These are phyloP conservation scores for Melampsora larici-populina DNA, from an alignment of 1,284 basidiomycete species.

Conservation along the genomic window DNA sequence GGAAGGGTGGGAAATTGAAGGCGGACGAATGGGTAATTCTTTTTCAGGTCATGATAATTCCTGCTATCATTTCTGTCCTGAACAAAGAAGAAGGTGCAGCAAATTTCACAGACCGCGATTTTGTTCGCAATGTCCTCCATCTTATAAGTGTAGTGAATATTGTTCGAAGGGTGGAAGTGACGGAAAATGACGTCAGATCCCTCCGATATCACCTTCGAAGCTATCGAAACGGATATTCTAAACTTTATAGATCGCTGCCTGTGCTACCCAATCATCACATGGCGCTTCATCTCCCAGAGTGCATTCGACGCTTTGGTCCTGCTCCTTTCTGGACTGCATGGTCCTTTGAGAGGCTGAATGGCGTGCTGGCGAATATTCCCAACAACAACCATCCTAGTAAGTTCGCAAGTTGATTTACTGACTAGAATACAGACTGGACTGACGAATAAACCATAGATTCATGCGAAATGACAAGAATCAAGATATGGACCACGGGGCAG, in stretches of 20 bases:
- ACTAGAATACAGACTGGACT: background rate
- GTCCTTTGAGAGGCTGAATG: conserved; percentile 9
- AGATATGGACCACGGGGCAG: background rate
- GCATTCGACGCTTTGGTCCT: conserved; percentile 5
- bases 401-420: background rate
- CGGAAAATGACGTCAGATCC: no score
- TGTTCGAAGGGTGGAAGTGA: no score
- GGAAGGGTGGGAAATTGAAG: conserved; percentile 21
- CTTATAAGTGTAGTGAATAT: no score
- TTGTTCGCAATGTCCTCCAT: no score
- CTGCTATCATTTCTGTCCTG: conserved; percentile 6
- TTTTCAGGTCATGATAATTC: conserved; percentile 26
- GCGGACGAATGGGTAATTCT: conserved; percentile 36
- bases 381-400: conserved; percentile 15
- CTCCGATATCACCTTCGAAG: no score
- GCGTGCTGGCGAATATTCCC: background rate
- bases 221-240: no score
- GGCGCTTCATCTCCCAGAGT: conserved; percentile 24
- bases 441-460: background rate
- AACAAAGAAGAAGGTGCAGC: background rate
- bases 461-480: background rate
- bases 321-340: conserved; percentile 32
- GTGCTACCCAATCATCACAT: conserved; percentile 28
- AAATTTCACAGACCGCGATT: background rate
- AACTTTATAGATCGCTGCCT: conserved; percentile 6